phyloP scores from a whole-genome alignment of 2,329 filamentous ascomycete genomes.

The Fusarium annulatum region DNA sequence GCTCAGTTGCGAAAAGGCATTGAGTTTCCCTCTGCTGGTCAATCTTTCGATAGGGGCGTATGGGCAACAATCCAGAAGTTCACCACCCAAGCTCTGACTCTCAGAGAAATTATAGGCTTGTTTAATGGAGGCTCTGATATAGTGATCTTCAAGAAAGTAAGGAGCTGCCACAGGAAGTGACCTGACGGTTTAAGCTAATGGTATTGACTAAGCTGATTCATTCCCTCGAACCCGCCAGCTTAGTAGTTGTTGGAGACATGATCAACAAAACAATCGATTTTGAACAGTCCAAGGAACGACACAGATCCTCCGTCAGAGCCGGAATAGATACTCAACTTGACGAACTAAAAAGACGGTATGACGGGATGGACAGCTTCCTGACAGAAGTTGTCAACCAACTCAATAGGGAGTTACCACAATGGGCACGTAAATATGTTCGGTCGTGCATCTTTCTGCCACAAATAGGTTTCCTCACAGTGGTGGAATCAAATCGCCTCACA shows the following conservation, averaged over 20 bases:
- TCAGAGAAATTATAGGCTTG: slow-evolving; percentile 68
- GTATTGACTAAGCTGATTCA: slow-evolving; percentile 62
- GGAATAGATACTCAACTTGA: slow-evolving; percentile 83
- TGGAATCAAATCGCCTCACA: slow-evolving; percentile 64
- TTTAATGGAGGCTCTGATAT: slow-evolving; percentile 34
- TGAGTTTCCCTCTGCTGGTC: slow-evolving; percentile 60
- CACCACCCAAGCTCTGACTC: slow-evolving; percentile 74
- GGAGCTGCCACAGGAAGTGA: slow-evolving; percentile 43
- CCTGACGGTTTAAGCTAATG: slow-evolving; percentile 10
- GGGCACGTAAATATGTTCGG: slow-evolving; percentile 63
- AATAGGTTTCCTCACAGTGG: slow-evolving; percentile 86
- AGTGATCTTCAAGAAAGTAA: slow-evolving; percentile 53
- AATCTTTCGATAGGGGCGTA: slow-evolving; percentile 71
- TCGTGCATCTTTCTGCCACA: slow-evolving; percentile 94
- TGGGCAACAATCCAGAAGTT: slow-evolving; percentile 82
- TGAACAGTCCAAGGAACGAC: slow-evolving; percentile 75
- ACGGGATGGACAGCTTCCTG: slow-evolving; percentile 80
- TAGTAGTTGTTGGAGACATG: slow-evolving; percentile 75
- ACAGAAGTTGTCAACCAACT: slow-evolving; percentile 74
- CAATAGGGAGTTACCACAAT: slow-evolving; percentile 69
- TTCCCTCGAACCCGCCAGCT: slow-evolving; percentile 65
- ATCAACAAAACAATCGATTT: slow-evolving; percentile 85
- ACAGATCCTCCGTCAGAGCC: slow-evolving; percentile 76
- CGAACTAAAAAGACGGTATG: slow-evolving; percentile 78
- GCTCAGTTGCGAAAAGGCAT: slow-evolving; percentile 81